phyloP scores from a whole-genome alignment of 2,329 filamentous ascomycete species.

The Raffaelea arxii region DNA sequence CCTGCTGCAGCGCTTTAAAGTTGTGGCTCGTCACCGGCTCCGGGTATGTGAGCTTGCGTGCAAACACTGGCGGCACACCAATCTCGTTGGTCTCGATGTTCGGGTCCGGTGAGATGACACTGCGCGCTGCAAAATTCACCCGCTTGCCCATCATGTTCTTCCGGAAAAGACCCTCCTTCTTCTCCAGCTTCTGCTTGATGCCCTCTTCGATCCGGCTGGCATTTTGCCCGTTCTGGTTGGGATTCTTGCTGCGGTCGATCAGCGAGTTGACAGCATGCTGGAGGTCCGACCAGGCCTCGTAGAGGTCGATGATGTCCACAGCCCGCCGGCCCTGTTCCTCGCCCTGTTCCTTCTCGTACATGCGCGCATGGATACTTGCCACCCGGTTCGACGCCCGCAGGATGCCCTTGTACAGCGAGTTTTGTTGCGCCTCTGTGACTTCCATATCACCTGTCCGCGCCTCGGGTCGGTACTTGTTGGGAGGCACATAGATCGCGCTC shows the following conservation, averaged over 20 bases:
- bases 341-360: conserved; percentile 38
- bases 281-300: conserved; percentile 71
- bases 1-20: conserved; percentile 89
- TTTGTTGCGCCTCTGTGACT: conserved; percentile 82
- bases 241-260: conserved; percentile 82
- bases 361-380: conserved; percentile 62
- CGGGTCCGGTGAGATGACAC: conserved; percentile 95
- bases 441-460: conserved; percentile 70
- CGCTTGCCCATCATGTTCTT: conserved; percentile 99
- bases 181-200: conserved; percentile 95
- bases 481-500: conserved; percentile 75
- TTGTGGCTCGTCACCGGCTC: conserved; percentile 97
- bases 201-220: conserved; percentile 77
- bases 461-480: conserved; percentile 84
- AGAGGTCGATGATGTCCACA: conserved; percentile 63
- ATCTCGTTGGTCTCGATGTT: conserved; percentile 99
- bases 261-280: conserved; percentile 90
- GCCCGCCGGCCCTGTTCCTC: conserved; percentile 20
- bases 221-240: conserved; percentile 66
- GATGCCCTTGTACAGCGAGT: conserved; percentile 78
- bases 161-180: conserved; percentile 95
- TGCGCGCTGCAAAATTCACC: conserved; percentile 95
- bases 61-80: conserved; percentile 95
- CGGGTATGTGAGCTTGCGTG: conserved; percentile 89
- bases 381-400: conserved; percentile 66